A percentile compares a stretch with the other conserved stretches of the same genome.
Conservation (phyloP, 1,139 yeast genomes). For the Arxiozyma telluris region DNA sequence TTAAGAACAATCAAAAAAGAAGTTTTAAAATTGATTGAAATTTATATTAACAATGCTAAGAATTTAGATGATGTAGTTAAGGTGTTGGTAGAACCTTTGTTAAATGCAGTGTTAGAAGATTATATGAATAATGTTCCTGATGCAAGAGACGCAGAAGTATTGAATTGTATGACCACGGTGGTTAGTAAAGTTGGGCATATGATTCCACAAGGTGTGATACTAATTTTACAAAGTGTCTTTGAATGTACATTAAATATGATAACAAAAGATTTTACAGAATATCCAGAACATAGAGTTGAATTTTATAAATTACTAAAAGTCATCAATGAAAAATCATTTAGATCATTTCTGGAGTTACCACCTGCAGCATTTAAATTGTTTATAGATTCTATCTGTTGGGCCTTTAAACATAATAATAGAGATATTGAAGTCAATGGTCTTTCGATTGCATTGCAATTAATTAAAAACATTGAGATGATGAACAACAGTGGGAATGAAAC, state of each 20-base stretch:
- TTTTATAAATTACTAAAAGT: conserved; percentile 84
- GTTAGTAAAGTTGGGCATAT: conserved; percentile 78
- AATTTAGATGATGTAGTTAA: conserved; percentile 79
- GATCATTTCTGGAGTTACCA: conserved; percentile 78
- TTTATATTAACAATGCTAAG: conserved; percentile 71
- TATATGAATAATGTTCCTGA: conserved; percentile 85
- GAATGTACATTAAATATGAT: conserved; percentile 94
- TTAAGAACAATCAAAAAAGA: conserved; percentile 95
- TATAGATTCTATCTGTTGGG: conserved; percentile 94
- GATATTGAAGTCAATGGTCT: conserved; percentile 92
- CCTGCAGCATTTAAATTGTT: conserved; percentile 88
- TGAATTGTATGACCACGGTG: conserved; percentile 87
- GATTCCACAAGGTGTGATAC: conserved; percentile 85
- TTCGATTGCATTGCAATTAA: conserved; percentile 68
- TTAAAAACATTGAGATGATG: conserved; percentile 72
- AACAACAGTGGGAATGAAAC: conserved; percentile 41
- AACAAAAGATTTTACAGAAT: conserved; percentile 87
- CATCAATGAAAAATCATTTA: conserved; percentile 76
- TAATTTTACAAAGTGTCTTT: conserved; percentile 82
- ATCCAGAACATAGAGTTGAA: conserved; percentile 96
- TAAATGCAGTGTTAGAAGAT: conserved; percentile 82
- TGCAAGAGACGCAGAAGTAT: conserved; percentile 96
- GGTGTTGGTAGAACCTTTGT: conserved; percentile 74
- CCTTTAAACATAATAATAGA: conserved; percentile 91
- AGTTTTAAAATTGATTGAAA: conserved; percentile 79